phyloP scores from a whole-genome alignment of 2,329 filamentous ascomycete genomes.

The Phaeosphaeriaceae sp. region DNA sequence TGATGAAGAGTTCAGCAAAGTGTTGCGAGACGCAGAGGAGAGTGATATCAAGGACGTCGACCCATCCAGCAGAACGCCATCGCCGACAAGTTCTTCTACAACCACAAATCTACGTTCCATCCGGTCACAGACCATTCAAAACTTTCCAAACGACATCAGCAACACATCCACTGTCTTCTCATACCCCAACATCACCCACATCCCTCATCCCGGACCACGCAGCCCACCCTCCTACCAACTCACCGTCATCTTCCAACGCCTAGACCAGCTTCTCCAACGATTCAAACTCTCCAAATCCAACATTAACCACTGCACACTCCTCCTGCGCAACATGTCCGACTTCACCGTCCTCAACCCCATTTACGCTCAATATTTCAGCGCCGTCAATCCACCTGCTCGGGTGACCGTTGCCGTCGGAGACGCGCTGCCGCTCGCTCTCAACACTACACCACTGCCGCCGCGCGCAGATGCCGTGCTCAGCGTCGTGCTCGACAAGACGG shows the following conservation, averaged over 20 bases:
- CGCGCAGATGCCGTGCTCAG: conserved; percentile 67
- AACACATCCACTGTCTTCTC: conserved; percentile 56
- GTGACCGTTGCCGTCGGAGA: conserved; percentile 82
- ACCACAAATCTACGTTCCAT: not conserved
- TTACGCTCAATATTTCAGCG: conserved; percentile 77
- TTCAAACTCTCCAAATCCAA: conserved; percentile 31
- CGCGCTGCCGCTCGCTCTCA: conserved; percentile 60
- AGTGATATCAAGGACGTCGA: conserved; percentile 7
- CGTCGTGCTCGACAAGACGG: conserved; percentile 49
- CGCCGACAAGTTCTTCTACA: conserved; percentile 1
- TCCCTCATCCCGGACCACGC: conserved; percentile 5
- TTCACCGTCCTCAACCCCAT: conserved; percentile 77
- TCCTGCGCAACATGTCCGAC: conserved; percentile 80
- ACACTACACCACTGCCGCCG: not conserved
- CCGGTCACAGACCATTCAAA: not conserved
- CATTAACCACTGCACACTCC: conserved; percentile 61
- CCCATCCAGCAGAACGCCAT: not conserved
- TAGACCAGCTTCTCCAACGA: conserved; percentile 35
- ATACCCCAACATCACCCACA: conserved; percentile 45
- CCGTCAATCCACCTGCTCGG: conserved; percentile 82
- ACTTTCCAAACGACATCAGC: not conserved
- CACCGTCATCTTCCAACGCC: conserved; percentile 46
- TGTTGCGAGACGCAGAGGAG: conserved; percentile 35
- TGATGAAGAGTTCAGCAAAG: conserved; percentile 65
- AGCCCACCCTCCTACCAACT: conserved; percentile 41